Base-by-base conservation (phyloP, 1,284 basidiomycete genomes). In the Apiotrichum mycotoxinovorans region DNA sequence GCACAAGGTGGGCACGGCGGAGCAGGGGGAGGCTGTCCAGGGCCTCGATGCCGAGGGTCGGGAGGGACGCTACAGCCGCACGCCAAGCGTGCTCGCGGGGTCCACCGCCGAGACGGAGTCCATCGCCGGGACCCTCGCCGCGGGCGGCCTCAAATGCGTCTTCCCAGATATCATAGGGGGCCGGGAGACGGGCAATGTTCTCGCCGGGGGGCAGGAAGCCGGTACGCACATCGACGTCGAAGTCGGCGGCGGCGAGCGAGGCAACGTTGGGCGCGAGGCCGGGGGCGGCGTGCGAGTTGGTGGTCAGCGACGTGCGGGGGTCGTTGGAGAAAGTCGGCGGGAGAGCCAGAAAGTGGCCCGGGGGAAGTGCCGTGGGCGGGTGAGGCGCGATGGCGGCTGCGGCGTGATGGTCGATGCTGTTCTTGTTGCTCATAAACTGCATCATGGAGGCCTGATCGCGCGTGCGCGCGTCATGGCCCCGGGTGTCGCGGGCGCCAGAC, bases 171-270 rank as follows among this genome's bases (percentile, higher is more conserved):
- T 84, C 84, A 81, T 85, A 92, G 53, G 79, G 74, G 0, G 60
- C 64, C 0, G 83, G 82, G 0, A 97, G 81, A 12, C 86, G 82
- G 38, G 73, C 66, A 0, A 91, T 68, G 0, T 92, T 91, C 1
- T 84, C 82, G 33, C 87, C 83, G 0, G 89, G 88, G 1, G 94
- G 93, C 81, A 97, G 85, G 73, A 98, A 97, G 0, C 94, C 94
- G 0, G 91, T 91, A 23, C 86, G 81, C 2, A 89, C 89, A 71
- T 95, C 90, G 63, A 97, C 88, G 72, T 96, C 92, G 79, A 92
- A 97, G 80, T 97, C 93, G 71, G 93, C 90, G 4, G 90, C 87
- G 15, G 91, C 89, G 54, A 93, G 84, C 4, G 91, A 92, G 14
- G 88, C 85, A 4, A 87, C 90, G 73, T 93, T 90, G 37, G 80